phyloP scores from a whole-genome alignment of 345 rosid species.

The Trapa bicornis region DNA sequence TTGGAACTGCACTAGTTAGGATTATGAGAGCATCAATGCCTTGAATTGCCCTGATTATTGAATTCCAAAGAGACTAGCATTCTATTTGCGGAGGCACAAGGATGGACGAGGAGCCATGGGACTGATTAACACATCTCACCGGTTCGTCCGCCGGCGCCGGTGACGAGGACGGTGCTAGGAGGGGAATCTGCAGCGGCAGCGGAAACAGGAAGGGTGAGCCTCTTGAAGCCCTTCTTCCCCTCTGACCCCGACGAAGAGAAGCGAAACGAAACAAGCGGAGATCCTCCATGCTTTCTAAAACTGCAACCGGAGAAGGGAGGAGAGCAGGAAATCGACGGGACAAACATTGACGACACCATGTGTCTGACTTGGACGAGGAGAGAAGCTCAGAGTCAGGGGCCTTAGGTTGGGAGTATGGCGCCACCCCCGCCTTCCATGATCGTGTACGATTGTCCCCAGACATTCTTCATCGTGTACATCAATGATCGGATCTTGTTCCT shows the following conservation, averaged over 20 bases:
- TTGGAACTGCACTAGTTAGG: slow-evolving; percentile 82
- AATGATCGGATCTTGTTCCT: too few species aligned
- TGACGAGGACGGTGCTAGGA: slow-evolving; percentile 52
- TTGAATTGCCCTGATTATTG: slow-evolving; percentile 20
- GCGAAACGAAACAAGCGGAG: background rate
- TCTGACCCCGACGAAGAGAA: background rate
- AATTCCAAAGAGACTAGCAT: background rate
- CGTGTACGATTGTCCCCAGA: too few species aligned
- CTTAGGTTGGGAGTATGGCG: too few species aligned
- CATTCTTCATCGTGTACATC: too few species aligned
- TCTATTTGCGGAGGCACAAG: background rate
- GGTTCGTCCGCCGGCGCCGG: slow-evolving; percentile 78
- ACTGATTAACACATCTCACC: slow-evolving; percentile 24
- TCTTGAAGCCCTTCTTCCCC: background rate
- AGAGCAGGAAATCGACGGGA: slow-evolving; percentile 3
- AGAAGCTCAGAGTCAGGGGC: background rate
- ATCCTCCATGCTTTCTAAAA: background rate
- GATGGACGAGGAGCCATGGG: background rate
- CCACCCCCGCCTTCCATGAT: too few species aligned
- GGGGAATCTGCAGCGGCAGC: slow-evolving; percentile 30
- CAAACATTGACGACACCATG: background rate
- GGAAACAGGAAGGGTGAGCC: background rate
- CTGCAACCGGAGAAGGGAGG: background rate
- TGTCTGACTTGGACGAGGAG: background rate
- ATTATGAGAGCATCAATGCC: slow-evolving; percentile 74